Evolutionary conservation across 129 eudicot species (phyloP).

Genomic region (Gnaphalium uliginosum): DNA sequence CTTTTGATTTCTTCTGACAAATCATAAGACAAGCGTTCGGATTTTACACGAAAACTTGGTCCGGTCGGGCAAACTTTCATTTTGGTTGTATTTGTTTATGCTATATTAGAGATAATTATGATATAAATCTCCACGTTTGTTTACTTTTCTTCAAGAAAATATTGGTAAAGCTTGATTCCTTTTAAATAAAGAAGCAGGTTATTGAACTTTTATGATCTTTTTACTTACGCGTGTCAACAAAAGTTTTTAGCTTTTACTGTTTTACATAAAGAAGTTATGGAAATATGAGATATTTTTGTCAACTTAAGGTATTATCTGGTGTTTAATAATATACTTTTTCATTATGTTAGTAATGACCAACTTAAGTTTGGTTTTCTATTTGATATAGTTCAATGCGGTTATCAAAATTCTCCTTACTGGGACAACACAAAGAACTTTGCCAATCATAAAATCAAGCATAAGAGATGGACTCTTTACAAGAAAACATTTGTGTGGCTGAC

Average conservation of each 20-base stretch:
- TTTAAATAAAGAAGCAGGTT: not conserved
- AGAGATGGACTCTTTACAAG: too few species aligned
- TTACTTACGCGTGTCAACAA: not conserved
- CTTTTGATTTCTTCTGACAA: not conserved
- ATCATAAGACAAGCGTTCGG: not conserved
- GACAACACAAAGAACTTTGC: not conserved
- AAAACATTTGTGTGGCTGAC: too few species aligned
- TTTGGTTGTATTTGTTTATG: not conserved
- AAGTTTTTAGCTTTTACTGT: not conserved
- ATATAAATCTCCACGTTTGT: not conserved
- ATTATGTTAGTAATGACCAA: too few species aligned
- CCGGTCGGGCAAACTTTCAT: not conserved
- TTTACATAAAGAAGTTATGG: not conserved
- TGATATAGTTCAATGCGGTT: not conserved
- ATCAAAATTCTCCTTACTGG: not conserved
- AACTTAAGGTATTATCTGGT: not conserved
- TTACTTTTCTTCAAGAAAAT: not conserved
- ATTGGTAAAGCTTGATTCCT: not conserved
- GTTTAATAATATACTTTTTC: not conserved
- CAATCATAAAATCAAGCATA: not conserved
- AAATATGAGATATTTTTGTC: not conserved
- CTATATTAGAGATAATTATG: not conserved
- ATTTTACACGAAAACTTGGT: not conserved
- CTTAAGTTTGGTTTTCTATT: too few species aligned
- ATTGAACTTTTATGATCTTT: conserved; percentile 9